Evolutionary conservation across 257 asterid species (phyloP).

Genomic region (Solanum chilense): DNA sequence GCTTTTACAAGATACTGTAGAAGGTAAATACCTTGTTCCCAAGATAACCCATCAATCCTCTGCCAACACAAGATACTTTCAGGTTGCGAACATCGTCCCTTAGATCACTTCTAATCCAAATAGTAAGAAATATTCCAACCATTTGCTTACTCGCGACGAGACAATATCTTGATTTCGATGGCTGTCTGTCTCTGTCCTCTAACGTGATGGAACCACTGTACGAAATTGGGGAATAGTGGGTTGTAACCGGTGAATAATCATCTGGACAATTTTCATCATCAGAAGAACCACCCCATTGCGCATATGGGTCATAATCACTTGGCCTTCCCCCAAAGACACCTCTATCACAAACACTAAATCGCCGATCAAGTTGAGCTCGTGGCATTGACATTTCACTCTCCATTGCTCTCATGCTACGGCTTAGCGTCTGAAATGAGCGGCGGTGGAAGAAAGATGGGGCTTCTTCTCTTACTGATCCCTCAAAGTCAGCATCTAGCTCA

Average conservation of each 20-base stretch:
- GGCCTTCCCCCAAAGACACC: conserved; percentile 45
- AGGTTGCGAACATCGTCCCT: conserved; percentile 63
- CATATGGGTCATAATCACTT: conserved; percentile 46
- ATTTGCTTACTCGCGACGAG: conserved; percentile 92
- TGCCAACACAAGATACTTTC: conserved; percentile 93
- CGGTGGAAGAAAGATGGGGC: conserved; percentile 54
- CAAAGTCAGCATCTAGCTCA: conserved; percentile 83
- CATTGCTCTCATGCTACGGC: conserved; percentile 73
- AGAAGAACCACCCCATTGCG: conserved; percentile 49
- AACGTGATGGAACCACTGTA: conserved; percentile 24
- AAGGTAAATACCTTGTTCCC: conserved; percentile 74
- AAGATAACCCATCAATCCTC: conserved; percentile 98
- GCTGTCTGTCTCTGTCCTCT: conserved; percentile 49
- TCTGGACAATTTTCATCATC: conserved; percentile 54
- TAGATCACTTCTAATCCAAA: conserved; percentile 75
- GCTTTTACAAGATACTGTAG: not conserved
- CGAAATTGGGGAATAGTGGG: conserved; percentile 37
- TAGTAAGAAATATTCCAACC: conserved; percentile 91
- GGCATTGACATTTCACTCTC: conserved; percentile 42
- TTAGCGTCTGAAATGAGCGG: conserved; percentile 56
- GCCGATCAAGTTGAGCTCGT: conserved; percentile 62
- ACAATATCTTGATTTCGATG: conserved; percentile 55
- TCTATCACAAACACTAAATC: conserved; percentile 81
- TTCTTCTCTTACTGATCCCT: conserved; percentile 43
- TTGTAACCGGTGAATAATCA: conserved; percentile 44